Conservation (phyloP, 345 rosid genomes). For the Hypericum perforatum region DNA sequence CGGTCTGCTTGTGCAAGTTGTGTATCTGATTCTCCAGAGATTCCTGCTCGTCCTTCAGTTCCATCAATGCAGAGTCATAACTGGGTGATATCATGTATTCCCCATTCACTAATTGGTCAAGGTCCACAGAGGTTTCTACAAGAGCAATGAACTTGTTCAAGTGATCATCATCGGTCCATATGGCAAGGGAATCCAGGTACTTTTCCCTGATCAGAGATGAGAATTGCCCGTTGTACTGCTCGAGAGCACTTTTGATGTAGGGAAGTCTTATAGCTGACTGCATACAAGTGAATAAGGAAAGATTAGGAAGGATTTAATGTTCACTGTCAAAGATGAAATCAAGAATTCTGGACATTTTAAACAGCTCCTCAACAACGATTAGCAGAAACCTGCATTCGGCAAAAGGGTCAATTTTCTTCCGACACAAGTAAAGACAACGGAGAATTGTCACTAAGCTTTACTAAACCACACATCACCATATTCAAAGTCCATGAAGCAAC, state of each 20-base stretch:
- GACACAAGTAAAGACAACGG: no score
- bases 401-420: no score
- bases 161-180: conserved; percentile 61
- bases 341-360: neutral
- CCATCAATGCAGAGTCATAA: conserved; percentile 60
- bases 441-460: no score
- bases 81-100: conserved; percentile 91
- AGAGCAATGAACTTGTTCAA: conserved; percentile 66
- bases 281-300: conserved; percentile 17
- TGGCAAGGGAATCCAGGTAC: conserved; percentile 47
- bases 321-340: neutral
- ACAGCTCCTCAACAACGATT: neutral
- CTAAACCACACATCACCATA: no score
- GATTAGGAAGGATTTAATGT: neutral
- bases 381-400: no score
- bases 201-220: conserved; percentile 51
- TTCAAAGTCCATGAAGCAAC: no score
- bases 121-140: conserved; percentile 83
- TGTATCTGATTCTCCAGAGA: conserved; percentile 68
- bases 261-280: conserved; percentile 92
- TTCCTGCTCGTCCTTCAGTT: conserved; percentile 68
- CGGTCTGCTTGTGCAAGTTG: conserved; percentile 72
- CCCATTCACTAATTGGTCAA: conserved; percentile 90
- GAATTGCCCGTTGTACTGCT: conserved; percentile 56
- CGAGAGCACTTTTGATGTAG: conserved; percentile 59